These are phyloP conservation scores for Sphagnum contortum DNA, from an alignment of 225 moss, liverwort and hornwort species.

Conservation along the genomic window DNA sequence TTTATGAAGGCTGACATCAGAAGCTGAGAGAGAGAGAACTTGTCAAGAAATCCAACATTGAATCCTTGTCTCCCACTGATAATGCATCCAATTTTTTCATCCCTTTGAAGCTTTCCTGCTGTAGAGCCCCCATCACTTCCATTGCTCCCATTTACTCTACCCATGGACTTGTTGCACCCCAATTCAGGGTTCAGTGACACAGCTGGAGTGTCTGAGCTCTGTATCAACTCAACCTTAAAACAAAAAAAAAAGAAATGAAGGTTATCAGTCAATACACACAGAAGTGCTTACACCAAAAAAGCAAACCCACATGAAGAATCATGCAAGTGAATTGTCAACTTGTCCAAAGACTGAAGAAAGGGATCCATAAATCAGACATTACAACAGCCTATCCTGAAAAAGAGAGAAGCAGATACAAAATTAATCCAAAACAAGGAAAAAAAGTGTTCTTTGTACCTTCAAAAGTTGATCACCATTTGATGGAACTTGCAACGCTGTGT, in stretches of 20 bases:
- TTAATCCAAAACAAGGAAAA: too few species aligned
- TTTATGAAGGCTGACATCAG: slow-evolving; percentile 67
- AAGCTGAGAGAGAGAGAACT: slow-evolving; percentile 71
- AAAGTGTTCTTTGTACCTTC: slow-evolving; percentile 13
- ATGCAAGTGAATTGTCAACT: neutral
- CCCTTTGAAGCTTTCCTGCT: slow-evolving; percentile 40
- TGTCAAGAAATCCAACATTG: slow-evolving; percentile 59
- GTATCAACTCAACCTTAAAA: slow-evolving; percentile 36
- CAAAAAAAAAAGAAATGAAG: neutral
- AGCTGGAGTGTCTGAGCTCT: slow-evolving; percentile 21
- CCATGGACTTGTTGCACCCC: slow-evolving; percentile 37
- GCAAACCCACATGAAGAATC: too few species aligned
- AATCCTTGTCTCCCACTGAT: slow-evolving; percentile 51
- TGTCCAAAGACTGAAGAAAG: neutral
- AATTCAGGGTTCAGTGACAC: slow-evolving; percentile 31
- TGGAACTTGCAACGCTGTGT: slow-evolving; percentile 32
- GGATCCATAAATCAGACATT: neutral
- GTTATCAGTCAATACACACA: too few species aligned
- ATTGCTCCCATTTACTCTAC: slow-evolving; percentile 50
- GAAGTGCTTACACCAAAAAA: too few species aligned
- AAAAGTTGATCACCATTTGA: slow-evolving; percentile 15
- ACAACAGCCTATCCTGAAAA: too few species aligned
- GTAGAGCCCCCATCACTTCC: slow-evolving; percentile 50
- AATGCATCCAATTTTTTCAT: slow-evolving; percentile 17
- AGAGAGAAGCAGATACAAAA: too few species aligned